Evolutionary conservation across 2,329 filamentous ascomycete genomes (phyloP).

Genomic region (Fusarium chaquense): DNA sequence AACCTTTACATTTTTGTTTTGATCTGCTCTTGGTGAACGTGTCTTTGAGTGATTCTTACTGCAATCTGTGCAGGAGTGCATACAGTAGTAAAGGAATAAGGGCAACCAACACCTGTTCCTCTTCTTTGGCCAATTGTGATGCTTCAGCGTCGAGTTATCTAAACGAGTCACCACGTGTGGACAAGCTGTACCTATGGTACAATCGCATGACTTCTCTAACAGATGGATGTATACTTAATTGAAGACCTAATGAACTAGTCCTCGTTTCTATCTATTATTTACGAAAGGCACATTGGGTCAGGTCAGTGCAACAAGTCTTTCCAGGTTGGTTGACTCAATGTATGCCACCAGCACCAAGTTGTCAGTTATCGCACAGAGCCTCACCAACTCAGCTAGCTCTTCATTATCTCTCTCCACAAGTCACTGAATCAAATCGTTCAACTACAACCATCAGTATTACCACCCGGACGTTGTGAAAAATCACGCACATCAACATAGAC

Average conservation of each 20-base stretch:
- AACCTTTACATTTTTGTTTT: not conserved
- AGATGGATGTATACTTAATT: not conserved
- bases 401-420: not conserved
- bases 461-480: not conserved
- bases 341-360: not conserved
- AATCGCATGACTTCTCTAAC: not conserved
- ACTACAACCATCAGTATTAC: not conserved
- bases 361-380: not conserved
- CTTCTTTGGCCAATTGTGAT: too few species aligned
- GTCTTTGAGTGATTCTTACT: too few species aligned
- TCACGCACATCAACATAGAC: not conserved
- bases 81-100: not conserved
- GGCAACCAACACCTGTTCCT: not conserved
- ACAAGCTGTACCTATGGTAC: not conserved
- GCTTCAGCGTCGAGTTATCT: not conserved
- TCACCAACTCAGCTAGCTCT: too few species aligned
- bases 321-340: not conserved
- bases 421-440: not conserved
- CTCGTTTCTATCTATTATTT: not conserved
- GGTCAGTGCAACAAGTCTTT: not conserved
- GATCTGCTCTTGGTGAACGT: not conserved
- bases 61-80: too few species aligned
- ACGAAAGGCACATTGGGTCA: not conserved
- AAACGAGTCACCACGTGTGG: not conserved
- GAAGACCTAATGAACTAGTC: not conserved